phyloP scores from a whole-genome alignment of 2,329 filamentous ascomycete species.

The Aspergillus fijiensis region DNA sequence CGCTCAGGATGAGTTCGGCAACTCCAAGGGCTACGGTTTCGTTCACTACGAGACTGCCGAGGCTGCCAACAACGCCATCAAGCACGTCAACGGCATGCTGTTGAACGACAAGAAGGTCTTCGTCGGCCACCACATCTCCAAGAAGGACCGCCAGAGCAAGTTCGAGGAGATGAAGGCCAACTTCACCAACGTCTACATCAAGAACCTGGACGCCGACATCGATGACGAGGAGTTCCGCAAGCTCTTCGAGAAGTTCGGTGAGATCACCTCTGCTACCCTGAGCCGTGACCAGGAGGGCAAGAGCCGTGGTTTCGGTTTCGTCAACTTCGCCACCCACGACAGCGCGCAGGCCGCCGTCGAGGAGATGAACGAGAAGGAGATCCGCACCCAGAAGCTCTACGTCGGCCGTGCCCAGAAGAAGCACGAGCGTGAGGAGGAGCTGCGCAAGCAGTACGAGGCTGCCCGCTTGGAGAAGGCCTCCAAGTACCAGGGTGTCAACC shows the following conservation, averaged over 20 bases:
- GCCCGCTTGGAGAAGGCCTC: slow-evolving; percentile 96
- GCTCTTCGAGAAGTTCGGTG: slow-evolving; percentile 87
- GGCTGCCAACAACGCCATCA: slow-evolving; percentile 94
- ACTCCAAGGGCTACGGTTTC: slow-evolving; percentile 98
- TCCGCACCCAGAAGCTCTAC: slow-evolving; percentile 93
- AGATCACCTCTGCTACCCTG: slow-evolving; percentile 93
- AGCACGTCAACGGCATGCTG: slow-evolving; percentile 99
- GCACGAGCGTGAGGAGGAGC: slow-evolving; percentile 98
- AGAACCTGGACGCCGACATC: slow-evolving; percentile 86
- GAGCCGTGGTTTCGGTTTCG: slow-evolving; percentile 93
- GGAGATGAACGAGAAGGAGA: slow-evolving; percentile 85
- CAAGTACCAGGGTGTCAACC: slow-evolving; percentile 99
- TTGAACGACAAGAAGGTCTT: slow-evolving; percentile 99
- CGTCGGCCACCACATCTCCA: slow-evolving; percentile 97
- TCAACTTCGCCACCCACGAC: slow-evolving; percentile 93
- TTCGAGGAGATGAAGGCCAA: slow-evolving; percentile 99
- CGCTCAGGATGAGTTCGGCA: slow-evolving; percentile 92
- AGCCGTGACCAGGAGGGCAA: slow-evolving; percentile 86
- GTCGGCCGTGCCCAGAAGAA: slow-evolving; percentile 99
- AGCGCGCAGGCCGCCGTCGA: slow-evolving; percentile 83
- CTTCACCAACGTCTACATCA: slow-evolving; percentile 99
- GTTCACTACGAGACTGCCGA: slow-evolving; percentile 99
- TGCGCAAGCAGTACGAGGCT: slow-evolving; percentile 97
- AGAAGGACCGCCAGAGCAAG: slow-evolving; percentile 99
- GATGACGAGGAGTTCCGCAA: slow-evolving; percentile 92